Conservation (phyloP, 306 rosid genomes). For the Prunus armeniaca region DNA sequence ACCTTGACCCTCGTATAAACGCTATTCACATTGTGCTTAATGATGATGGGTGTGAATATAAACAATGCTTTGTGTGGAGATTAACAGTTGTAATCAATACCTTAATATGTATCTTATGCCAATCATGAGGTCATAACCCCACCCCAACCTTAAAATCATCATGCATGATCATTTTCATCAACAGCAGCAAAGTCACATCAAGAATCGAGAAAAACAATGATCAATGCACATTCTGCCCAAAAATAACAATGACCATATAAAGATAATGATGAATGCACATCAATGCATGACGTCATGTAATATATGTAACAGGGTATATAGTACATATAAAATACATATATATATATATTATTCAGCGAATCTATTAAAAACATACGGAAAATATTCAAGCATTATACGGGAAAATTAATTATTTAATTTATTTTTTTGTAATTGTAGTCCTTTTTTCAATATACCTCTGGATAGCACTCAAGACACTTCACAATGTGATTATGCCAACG, state of each 20-base stretch:
- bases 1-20: no score
- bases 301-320: no score
- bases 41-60: neutral
- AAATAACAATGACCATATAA: neutral
- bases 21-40: no score
- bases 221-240: neutral
- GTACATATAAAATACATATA: no score
- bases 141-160: neutral
- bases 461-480: neutral
- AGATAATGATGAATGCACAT: neutral
- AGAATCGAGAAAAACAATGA: neutral
- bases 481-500: neutral
- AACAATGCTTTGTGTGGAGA: neutral
- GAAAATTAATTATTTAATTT: no score
- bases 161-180: neutral
- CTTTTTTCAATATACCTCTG: neutral
- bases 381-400: no score
- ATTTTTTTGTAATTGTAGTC: no score
- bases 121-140: neutral
- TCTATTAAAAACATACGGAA: no score
- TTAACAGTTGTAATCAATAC: neutral
- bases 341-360: no score
- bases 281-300: neutral
- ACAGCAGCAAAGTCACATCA: neutral
- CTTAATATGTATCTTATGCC: neutral